Evolutionary conservation across 2,329 filamentous ascomycete genomes (phyloP).

Genomic region (Fusarium duplospermum): DNA sequence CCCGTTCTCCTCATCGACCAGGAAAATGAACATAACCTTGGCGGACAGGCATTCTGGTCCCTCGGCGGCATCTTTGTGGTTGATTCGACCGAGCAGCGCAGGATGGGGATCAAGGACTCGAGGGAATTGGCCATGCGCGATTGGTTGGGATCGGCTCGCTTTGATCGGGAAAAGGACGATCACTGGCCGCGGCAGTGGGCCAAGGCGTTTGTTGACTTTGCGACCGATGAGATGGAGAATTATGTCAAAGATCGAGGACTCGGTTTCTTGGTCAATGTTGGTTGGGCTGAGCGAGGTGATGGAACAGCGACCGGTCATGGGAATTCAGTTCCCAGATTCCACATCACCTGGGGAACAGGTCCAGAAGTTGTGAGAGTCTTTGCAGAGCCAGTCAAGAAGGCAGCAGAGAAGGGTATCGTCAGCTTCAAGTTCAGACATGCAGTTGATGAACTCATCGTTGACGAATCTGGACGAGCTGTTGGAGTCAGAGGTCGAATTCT

Average conservation of each 20-base stretch:
- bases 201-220: conserved; percentile 73
- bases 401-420: conserved; percentile 64
- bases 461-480: conserved; percentile 62
- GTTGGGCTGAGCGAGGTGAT: conserved; percentile 71
- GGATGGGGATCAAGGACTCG: conserved; percentile 68
- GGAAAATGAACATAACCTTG: conserved; percentile 66
- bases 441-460: conserved; percentile 67
- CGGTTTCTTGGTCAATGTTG: conserved; percentile 65
- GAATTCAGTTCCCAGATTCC: conserved; percentile 72
- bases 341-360: conserved; percentile 71
- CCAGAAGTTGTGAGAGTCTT: conserved; percentile 70
- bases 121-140: conserved; percentile 68
- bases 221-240: conserved; percentile 66
- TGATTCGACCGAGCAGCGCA: conserved; percentile 66
- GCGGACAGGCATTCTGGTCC: conserved; percentile 74
- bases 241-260: conserved; percentile 67
- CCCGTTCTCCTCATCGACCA: conserved; percentile 67
- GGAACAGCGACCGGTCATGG: conserved; percentile 68
- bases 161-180: conserved; percentile 68
- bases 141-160: conserved; percentile 68
- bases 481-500: conserved; percentile 67
- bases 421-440: conserved; percentile 67
- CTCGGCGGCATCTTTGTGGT: conserved; percentile 72
- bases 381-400: conserved; percentile 64
- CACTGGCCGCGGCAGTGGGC: conserved; percentile 71